Evolutionary conservation across 169 alveolate species (phyloP), one percentile per base, ranked within the genome.

Genomic region (Cryptosporidium baileyi): DNA sequence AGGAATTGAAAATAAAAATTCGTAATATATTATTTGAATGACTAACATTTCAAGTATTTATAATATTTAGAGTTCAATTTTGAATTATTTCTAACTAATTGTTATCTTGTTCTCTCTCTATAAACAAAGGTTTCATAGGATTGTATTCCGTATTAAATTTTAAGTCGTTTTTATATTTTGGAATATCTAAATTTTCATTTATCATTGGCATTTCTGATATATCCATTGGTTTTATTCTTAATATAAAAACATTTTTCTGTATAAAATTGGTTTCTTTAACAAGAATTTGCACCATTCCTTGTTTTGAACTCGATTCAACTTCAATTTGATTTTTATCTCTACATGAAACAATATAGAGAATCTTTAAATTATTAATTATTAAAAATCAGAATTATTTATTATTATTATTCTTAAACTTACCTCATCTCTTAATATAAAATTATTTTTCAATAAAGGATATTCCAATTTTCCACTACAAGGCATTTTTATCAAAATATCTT

Each of bases 401-500:
- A 8, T 51, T 11, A 15, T 51, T 8, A 13, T 19, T 51, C 26
- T 11, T 15, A 6, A 24, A 74, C 85, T 74, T 57, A 74, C 85
- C 85, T 74, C 85, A 11, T 57, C 41, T 24, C 22, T 57, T 11
- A 74, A 28, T 13, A 74, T 59, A 74, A 54, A 74, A 28, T 61
- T 57, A 19, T n/a, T 17, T 22, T 28, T 36, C 22, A 34, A 41
- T 22, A 38, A 28, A 8, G 85, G 85, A 40, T 54, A 74, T 40
- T 57, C 67, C 0, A 74, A 9, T 54, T 47, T 74, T 15, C 85
- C 85, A 13, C 6, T 32, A 13, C 85, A 74, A 17, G 85, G 85
- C 85, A 74, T 74, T 43, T 24, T 74, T 0, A 74, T 34, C 43
- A 74, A 17, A 57, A 32, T 49, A n/a, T n/a, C n/a, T n/a, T n/a